Conservation (phyloP, 306 rosid genomes). For the Mimosa pudica region DNA sequence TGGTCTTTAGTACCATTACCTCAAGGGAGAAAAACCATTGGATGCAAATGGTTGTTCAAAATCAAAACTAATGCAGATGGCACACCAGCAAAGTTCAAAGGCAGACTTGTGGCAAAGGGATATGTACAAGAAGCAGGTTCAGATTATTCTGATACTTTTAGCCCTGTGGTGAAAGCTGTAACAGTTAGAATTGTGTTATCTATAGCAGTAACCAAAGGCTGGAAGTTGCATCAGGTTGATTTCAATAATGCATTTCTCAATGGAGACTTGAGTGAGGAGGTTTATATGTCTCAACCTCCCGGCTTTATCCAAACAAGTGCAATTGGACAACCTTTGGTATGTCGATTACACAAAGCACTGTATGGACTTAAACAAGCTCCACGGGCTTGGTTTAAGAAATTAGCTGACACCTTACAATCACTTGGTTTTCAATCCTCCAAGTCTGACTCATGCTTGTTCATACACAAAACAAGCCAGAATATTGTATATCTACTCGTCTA, state of each 20-base stretch:
- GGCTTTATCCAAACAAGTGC: background rate
- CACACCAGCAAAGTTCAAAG: background rate
- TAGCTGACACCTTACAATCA: fast-evolving
- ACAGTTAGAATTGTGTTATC: fast-evolving
- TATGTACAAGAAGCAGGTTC: background rate
- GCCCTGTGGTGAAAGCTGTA: background rate
- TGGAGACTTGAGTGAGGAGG: background rate
- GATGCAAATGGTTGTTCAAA: background rate
- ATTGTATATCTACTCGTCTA: background rate
- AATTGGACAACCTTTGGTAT: background rate
- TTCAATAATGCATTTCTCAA: background rate
- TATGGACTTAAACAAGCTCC: background rate
- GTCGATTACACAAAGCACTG: fast-evolving
- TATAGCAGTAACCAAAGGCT: fast-evolving
- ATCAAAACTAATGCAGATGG: background rate
- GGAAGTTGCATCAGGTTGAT: background rate
- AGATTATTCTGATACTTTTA: background rate
- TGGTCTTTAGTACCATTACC: no score
- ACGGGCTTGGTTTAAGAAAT: background rate
- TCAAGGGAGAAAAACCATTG: background rate
- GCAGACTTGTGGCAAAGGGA: background rate
- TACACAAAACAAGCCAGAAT: fast-evolving
- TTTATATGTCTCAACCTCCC: background rate
- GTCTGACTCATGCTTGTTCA: fast-evolving
- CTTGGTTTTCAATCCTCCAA: background rate